phyloP scores from a whole-genome alignment of 805 yeast genomes.

The Hanseniaspora pseudoguilliermondii region DNA sequence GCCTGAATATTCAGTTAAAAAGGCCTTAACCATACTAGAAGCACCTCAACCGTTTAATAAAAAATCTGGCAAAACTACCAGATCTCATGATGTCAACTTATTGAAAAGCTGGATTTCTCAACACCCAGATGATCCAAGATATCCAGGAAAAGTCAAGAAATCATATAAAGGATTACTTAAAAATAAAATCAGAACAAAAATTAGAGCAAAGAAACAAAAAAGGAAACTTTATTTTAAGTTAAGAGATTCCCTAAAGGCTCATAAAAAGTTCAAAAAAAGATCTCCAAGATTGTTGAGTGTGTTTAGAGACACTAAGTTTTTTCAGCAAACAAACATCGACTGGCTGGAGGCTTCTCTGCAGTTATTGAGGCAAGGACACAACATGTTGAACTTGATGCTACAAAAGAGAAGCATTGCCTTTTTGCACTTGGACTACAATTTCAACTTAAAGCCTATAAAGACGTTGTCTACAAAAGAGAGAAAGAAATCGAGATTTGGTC shows the following conservation, averaged over 20 bases:
- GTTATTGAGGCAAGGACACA: conserved; percentile 83
- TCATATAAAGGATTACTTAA: conserved; percentile 87
- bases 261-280: conserved; percentile 25
- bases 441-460: conserved; percentile 90
- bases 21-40: conserved; percentile 57
- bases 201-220: conserved; percentile 37
- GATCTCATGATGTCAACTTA: conserved; percentile 85
- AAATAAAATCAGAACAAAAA: conserved; percentile 53
- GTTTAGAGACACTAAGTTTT: conserved; percentile 68
- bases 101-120: conserved; percentile 72
- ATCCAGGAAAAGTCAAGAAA: conserved; percentile 66
- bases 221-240: conserved; percentile 22
- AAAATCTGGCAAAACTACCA: conserved; percentile 53
- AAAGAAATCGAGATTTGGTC: conserved; percentile 89
- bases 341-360: conserved; percentile 99
- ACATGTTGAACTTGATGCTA: conserved; percentile 78
- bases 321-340: conserved; percentile 82
- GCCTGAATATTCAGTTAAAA: conserved; percentile 23
- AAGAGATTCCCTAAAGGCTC: conserved; percentile 23
- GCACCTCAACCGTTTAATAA: conserved; percentile 80
- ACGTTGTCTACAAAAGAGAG: conserved; percentile 93
- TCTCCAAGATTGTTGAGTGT: conserved; percentile 37
- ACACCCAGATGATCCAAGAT: conserved; percentile 43
- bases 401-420: conserved; percentile 86
- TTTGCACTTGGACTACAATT: conserved; percentile 86